A percentile compares a stretch with the other conserved stretches of the same genome.
These are phyloP conservation scores for Ammopiptanthus mongolicus DNA, from an alignment of 306 rosid species.

Conservation along the genomic window DNA sequence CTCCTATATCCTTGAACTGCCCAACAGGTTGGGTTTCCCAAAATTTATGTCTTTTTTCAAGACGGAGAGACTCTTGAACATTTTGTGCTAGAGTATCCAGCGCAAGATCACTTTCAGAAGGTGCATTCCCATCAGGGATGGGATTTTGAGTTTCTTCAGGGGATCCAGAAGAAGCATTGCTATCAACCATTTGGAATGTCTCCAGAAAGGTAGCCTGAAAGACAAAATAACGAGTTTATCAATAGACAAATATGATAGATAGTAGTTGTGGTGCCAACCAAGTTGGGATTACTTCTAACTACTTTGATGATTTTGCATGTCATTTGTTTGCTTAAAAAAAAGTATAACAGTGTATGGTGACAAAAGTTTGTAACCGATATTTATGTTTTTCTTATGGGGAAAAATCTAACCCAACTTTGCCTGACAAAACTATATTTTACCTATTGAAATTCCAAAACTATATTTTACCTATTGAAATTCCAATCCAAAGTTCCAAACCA, in stretches of 20 bases:
- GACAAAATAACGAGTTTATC: neutral
- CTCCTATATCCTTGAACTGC: slow-evolving; percentile 58
- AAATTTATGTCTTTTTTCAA: slow-evolving; percentile 51
- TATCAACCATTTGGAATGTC: slow-evolving; percentile 37
- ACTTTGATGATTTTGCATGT: too few species aligned
- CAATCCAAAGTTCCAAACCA: neutral
- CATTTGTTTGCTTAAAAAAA: too few species aligned
- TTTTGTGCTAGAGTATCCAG: slow-evolving; percentile 28
- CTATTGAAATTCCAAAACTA: neutral
- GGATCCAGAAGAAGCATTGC: slow-evolving; percentile 35
- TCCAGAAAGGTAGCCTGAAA: slow-evolving; percentile 6
- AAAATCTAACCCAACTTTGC: too few species aligned
- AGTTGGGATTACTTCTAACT: too few species aligned
- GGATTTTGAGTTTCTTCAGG: slow-evolving; percentile 45
- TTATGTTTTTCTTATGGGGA: neutral
- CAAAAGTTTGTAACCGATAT: neutral
- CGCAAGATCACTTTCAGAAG: slow-evolving; percentile 34
- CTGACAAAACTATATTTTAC: neutral
- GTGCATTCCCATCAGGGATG: slow-evolving; percentile 38
- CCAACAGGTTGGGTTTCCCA: slow-evolving; percentile 85
- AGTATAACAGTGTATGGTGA: neutral
- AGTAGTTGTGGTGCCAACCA: too few species aligned
- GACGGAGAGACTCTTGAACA: slow-evolving; percentile 53
- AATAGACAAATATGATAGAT: neutral
- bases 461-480: neutral